Evolutionary conservation across 2,329 filamentous ascomycete genomes (phyloP), one percentile per base, ranked within the genome.

Genomic region (Colletotrichum costaricense): DNA sequence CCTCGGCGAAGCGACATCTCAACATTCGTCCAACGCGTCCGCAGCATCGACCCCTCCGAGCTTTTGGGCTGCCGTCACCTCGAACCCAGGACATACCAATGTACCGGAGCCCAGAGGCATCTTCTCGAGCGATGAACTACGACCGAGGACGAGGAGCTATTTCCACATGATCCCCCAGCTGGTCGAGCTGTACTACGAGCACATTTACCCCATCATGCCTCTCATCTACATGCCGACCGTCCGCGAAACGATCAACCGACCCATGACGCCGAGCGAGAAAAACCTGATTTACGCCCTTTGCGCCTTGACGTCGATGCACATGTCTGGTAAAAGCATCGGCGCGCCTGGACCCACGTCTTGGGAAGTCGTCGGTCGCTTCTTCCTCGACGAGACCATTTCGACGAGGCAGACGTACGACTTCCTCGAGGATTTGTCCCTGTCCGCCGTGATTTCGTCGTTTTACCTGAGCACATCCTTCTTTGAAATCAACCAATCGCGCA

Each of bases 171-270:
- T 82, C 75, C 90, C 82, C 79, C 89, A 78, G 80, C 91, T 89
- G 78, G 83, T 92, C 71, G 89, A 92, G 57, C 89, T 89, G 75
- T 92, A 89, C 81, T 90, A 91, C 80, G 83, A 86, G 76, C 86
- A 91, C 78, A 86, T 92, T 66, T 92, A 92, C 75, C 89, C 90
- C n/a, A 90, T 90, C 65, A 90, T 91, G 84, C 90, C 90, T 1
- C 85, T 92, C 4, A 80, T 92, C 8, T 88, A 91, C 67, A 89
- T 89, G 78, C 88, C 90, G 57, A 84, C 84, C 9, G 83, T 90
- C 58, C 83, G 86, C 58, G 84, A 83, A 75, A 88, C 89, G 78
- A 88, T 81, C 78, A 82, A 74, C 81, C 84, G 82, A 12, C 78
- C 80, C 19, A 79, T 85, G 72, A 77, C 81, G 33, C 79, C 78